phyloP scores from a whole-genome alignment of 2,329 filamentous ascomycete genomes.

The Fusarium sp. region DNA sequence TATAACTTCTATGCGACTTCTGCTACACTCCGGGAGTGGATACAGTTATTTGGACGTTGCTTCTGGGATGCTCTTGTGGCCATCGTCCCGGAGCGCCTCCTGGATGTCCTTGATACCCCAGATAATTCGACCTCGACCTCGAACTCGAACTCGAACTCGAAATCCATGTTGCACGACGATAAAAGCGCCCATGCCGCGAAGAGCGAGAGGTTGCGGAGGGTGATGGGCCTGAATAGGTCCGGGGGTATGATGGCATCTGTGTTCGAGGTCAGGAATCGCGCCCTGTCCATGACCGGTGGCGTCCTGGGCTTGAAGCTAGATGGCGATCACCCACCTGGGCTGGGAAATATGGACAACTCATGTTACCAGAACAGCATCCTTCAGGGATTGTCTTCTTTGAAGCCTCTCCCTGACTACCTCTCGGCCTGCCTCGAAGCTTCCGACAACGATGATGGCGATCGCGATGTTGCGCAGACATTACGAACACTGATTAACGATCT shows the following conservation, averaged over 20 bases:
- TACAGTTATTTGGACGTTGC: conserved; percentile 51
- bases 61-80: conserved; percentile 71
- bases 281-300: conserved; percentile 62
- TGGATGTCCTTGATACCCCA: conserved; percentile 68
- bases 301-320: conserved; percentile 52
- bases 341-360: conserved; percentile 94
- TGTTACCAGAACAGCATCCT: conserved; percentile 98
- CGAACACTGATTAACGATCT: conserved; percentile 75
- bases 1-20: conserved; percentile 50
- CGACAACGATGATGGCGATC: conserved; percentile 40
- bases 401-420: conserved; percentile 75
- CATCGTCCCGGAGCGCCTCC: conserved; percentile 64
- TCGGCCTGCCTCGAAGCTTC: conserved; percentile 52
- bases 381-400: conserved; percentile 82
- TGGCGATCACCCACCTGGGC: conserved; percentile 67
- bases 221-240: conserved; percentile 68
- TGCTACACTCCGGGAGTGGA: conserved; percentile 42
- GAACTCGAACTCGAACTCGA: conserved; percentile 52
- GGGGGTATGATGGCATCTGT: conserved; percentile 66
- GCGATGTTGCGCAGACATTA: conserved; percentile 61
- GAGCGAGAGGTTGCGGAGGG: conserved; percentile 70
- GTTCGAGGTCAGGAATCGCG: conserved; percentile 67
- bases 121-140: conserved; percentile 59
- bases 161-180: conserved; percentile 50
- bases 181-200: conserved; percentile 66